Evolutionary conservation across 2,329 filamentous ascomycete species (phyloP), one percentile per base, ranked within the genome.

Genomic region (Endothia cerciana): DNA sequence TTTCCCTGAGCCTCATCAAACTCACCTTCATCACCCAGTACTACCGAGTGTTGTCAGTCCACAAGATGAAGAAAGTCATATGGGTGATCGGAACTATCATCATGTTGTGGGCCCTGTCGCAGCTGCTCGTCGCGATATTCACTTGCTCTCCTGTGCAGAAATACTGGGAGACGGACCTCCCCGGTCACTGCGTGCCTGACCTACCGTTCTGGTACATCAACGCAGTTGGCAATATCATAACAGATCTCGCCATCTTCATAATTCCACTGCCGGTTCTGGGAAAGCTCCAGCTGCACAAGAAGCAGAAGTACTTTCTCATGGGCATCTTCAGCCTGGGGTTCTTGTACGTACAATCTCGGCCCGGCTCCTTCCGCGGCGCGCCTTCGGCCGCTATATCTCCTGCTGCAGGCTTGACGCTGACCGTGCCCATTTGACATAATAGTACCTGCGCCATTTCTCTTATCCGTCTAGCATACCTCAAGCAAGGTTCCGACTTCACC

Each of bases 301-400:
- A 70, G 5, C 77, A 79, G 58, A 74, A 74, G 47, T 62, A 77
- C 6, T 70, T 74, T 3, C 71, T 79, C 7, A 71, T 78, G 1
- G 74, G 72, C 7, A 75, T 80, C 55, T 80, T 79, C 62, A 74
- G 75, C 60, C 70, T 79, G 3, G 77, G 77, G 17, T 78, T 79
- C 65, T 79, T 79, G 77, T 78, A 62, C 70, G 77, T 75, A 6
- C 7, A 8, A n/a, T 7, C 3, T 1, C 10, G 25, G 17, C 49
- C 4, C 17, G 11, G 17, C 45, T 30, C 7, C 28, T 30, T 13
- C 10, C 17, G 28, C 17, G 22, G 13, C 22, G 13, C 4, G 10
- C 17, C 49, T 17, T 30, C n/a, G 0, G n/a, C n/a, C n/a, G 43
- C 43, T 47, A 10, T 8, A 47, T 11, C 6, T 22, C 3, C n/a